Percentiles rank a stretch among this genome's conserved stretches.
Evolutionary conservation across 805 yeast genomes (phyloP).

Genomic region (Kuraishia cidri): DNA sequence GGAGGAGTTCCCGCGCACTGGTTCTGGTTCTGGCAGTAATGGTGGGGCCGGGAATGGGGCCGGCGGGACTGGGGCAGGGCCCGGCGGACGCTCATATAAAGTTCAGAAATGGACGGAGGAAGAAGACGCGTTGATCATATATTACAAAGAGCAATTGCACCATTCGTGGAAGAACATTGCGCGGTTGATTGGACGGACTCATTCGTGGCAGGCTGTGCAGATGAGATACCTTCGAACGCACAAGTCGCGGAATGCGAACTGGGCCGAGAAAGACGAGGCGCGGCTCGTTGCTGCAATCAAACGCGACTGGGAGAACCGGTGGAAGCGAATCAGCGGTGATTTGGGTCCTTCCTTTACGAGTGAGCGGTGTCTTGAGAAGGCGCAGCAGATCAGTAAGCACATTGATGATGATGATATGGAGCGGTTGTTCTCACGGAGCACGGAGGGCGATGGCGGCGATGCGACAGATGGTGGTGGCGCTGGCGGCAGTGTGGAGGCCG

Average conservation of each 20-base stretch:
- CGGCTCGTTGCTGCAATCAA: slow-evolving; percentile 19
- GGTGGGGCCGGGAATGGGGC: too few relatives aligned
- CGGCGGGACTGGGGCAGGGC: too few relatives aligned
- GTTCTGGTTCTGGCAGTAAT: too few relatives aligned
- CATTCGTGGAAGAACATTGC: slow-evolving; percentile 30
- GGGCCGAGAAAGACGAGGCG: slow-evolving; percentile 24
- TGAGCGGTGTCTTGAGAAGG: slow-evolving; percentile 20
- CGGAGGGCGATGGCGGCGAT: too few relatives aligned
- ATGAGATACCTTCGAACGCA: slow-evolving; percentile 33
- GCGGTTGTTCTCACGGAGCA: slow-evolving; percentile 17
- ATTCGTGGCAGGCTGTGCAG: slow-evolving; percentile 37
- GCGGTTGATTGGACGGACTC: slow-evolving; percentile 17
- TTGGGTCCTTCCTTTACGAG: slow-evolving; percentile 17
- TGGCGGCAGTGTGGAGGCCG: slow-evolving; percentile 21
- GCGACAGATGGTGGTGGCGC: too few relatives aligned
- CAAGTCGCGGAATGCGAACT: slow-evolving; percentile 22
- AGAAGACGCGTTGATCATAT: slow-evolving; percentile 25
- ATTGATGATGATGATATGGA: slow-evolving; percentile 15
- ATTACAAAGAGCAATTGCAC: slow-evolving; percentile 24
- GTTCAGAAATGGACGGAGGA: slow-evolving; percentile 21
- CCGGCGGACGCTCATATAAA: too few relatives aligned
- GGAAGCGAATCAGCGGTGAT: slow-evolving; percentile 25
- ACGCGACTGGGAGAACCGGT: slow-evolving; percentile 30
- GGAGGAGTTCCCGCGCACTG: too few relatives aligned
- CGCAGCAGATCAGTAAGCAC: slow-evolving; percentile 19